These are phyloP conservation scores for Gnomoniopsis sp. DNA, from an alignment of 2,329 filamentous ascomycete genomes.

Conservation along the genomic window DNA sequence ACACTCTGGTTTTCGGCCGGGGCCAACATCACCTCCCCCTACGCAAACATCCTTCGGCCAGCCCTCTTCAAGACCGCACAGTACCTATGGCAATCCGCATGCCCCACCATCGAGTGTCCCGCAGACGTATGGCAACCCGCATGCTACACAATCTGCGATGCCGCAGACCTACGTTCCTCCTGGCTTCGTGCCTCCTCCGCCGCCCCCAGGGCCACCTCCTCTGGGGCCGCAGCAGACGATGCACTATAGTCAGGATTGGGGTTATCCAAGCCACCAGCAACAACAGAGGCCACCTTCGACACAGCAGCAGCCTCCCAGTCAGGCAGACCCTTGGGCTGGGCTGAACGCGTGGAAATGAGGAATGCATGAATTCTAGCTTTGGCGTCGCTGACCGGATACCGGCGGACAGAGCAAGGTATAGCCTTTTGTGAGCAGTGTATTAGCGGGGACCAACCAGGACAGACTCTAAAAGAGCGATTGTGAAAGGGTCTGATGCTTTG, in stretches of 20 bases:
- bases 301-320: slow-evolving; percentile 26
- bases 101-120: slow-evolving; percentile 24
- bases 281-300: slow-evolving; percentile 32
- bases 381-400: background rate
- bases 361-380: background rate
- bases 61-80: slow-evolving; percentile 41
- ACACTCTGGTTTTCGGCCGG: slow-evolving; percentile 26
- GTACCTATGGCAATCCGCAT: slow-evolving; percentile 44
- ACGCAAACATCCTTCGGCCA: slow-evolving; percentile 52
- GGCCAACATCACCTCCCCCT: slow-evolving; percentile 53
- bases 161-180: slow-evolving; percentile 39
- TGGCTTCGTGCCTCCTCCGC: slow-evolving; percentile 61
- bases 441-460: background rate
- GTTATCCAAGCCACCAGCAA: slow-evolving; percentile 54
- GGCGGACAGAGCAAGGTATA: background rate
- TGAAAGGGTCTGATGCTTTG: background rate
- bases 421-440: background rate
- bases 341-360: slow-evolving; percentile 64
- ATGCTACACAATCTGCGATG: slow-evolving; percentile 27
- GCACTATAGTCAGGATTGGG: slow-evolving; percentile 43
- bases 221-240: slow-evolving; percentile 61
- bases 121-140: slow-evolving; percentile 40
- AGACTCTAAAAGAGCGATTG: background rate
- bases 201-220: slow-evolving; percentile 60
- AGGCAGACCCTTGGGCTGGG: slow-evolving; percentile 65